phyloP scores from a whole-genome alignment of 2,329 filamentous ascomycete genomes.

The Phoma herbarum region DNA sequence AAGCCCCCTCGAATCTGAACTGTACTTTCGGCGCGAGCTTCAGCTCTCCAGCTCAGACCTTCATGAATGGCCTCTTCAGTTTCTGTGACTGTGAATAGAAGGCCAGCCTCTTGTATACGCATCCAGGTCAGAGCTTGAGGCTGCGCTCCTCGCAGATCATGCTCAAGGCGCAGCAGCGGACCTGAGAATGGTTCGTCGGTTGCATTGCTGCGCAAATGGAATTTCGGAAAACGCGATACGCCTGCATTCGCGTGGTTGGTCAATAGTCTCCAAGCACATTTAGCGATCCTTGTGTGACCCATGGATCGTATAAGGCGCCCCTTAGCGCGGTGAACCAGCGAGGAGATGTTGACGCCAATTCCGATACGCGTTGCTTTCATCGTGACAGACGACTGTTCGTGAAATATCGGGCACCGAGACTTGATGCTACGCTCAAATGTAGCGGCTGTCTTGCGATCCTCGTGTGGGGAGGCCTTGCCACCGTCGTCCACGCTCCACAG shows the following conservation, averaged over 20 bases:
- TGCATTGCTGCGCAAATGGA: constrained; percentile 57
- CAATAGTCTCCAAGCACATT: constrained; percentile 57
- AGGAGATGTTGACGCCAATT: constrained; percentile 53
- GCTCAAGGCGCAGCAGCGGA: constrained; percentile 49
- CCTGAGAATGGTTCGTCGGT: constrained; percentile 34
- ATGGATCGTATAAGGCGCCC: constrained; percentile 38
- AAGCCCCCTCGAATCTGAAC: constrained; percentile 64
- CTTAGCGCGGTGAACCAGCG: constrained; percentile 56
- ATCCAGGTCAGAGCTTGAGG: constrained; percentile 67
- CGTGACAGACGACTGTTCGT: constrained; percentile 26
- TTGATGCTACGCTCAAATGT: constrained; percentile 62
- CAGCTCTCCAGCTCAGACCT: constrained; percentile 64
- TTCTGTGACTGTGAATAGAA: constrained; percentile 54
- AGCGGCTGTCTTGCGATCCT: constrained; percentile 58
- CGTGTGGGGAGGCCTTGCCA: constrained; percentile 34
- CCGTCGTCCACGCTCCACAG: constrained; percentile 37
- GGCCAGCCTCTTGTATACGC: constrained; percentile 60
- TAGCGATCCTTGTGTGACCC: constrained; percentile 27
- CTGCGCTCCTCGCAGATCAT: constrained; percentile 62
- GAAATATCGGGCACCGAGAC: constrained; percentile 49
- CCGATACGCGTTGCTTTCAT: constrained; percentile 48
- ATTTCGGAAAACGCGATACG: constrained; percentile 49
- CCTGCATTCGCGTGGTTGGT: constrained; percentile 54
- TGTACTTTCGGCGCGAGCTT: constrained; percentile 60
- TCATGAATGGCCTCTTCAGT: constrained; percentile 64